Base-by-base conservation (phyloP, 108 stramenopile genomes). In the Tribonema minus region DNA sequence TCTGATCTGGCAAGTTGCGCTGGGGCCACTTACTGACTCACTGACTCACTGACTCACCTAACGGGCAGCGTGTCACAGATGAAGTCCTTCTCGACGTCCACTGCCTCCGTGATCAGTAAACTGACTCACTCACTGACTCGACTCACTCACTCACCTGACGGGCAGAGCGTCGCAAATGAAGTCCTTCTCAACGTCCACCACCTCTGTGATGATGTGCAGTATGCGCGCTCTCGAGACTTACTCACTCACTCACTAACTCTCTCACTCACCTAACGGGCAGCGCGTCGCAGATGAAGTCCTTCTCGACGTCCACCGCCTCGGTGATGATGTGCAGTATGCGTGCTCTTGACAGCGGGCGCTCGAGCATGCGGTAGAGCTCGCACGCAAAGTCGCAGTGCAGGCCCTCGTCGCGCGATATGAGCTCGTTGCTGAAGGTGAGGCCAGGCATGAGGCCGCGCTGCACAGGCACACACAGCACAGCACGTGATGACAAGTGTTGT, bases 371-470 rank as follows among this genome's bases (percentile, higher is more conserved):
- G 84, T 97, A 98, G 23, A 99, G 76, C 66, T 92, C 86, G 82
- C 95, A 96, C 2, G 96, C 97, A 77, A 98, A 98, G 64, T 92
- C 92, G 86, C 83, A 73, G 95, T 94, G 65, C 37, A 99, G 81
- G 34, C 88, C 89, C 87, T 99, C 99, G 85, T 99, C 99, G 2
- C 99, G 90, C 33, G 82, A 84, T 74, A 99, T 99, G 54, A 99
- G 90, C 84, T 99, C 97, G 76, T 99, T 99, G 73, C 91, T 92
- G 86, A 97, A 99, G 83, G 89, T 89, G 28, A 99, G 88, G 25
- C 99, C 99, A 27, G 99, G 97, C 99, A 99, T 98, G 65, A 99
- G 91, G 54, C 97, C 97, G 6, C 99, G 86, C 89, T 54, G 46
- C 20, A n/a, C n/a, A n/a, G n/a, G n/a, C n/a, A n/a, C n/a, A n/a